phyloP scores from a whole-genome alignment of 345 rosid species.

The Camelina neglecta region DNA sequence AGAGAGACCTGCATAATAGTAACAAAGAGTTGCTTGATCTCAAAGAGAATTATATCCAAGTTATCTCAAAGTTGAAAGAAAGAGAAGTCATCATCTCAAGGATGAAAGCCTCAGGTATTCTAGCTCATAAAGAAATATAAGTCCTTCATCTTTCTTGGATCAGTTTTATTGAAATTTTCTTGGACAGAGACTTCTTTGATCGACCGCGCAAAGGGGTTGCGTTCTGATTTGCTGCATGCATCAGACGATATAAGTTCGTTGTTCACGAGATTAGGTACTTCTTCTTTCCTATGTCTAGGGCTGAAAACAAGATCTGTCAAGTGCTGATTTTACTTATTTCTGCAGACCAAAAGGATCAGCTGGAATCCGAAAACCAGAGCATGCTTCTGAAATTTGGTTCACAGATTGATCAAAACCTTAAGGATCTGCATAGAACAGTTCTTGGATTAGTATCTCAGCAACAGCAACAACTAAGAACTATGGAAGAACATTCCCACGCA shows the following conservation, averaged over 20 bases:
- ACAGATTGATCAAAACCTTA: slow-evolving; percentile 78
- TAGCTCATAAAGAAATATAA: slow-evolving; percentile 4
- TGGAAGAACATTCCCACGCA: slow-evolving; percentile 73
- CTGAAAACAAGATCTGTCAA: background rate
- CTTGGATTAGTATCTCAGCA: slow-evolving; percentile 85
- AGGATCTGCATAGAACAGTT: slow-evolving; percentile 67
- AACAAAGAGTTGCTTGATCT: slow-evolving; percentile 66
- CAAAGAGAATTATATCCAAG: slow-evolving; percentile 55
- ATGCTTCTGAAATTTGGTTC: slow-evolving; percentile 81
- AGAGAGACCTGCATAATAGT: slow-evolving; percentile 65
- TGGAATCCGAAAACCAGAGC: slow-evolving; percentile 77
- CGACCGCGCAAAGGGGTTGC: slow-evolving; percentile 67
- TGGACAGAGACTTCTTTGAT: slow-evolving; percentile 67
- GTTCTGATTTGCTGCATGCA: slow-evolving; percentile 74
- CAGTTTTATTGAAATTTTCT: slow-evolving; percentile 2
- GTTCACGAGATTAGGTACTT: slow-evolving; percentile 73
- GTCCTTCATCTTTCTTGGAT: slow-evolving; percentile 13
- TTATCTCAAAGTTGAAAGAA: slow-evolving; percentile 57
- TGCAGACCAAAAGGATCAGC: slow-evolving; percentile 71
- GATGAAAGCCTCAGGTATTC: slow-evolving; percentile 65
- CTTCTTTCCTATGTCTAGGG: slow-evolving; percentile 19
- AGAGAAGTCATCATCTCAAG: slow-evolving; percentile 67
- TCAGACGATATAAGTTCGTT: slow-evolving; percentile 76
- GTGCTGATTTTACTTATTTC: slow-evolving; percentile 27
- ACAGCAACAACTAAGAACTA: slow-evolving; percentile 74